Evolutionary conservation across 2,329 filamentous ascomycete genomes (phyloP).

Genomic region (Capronia epimyces): DNA sequence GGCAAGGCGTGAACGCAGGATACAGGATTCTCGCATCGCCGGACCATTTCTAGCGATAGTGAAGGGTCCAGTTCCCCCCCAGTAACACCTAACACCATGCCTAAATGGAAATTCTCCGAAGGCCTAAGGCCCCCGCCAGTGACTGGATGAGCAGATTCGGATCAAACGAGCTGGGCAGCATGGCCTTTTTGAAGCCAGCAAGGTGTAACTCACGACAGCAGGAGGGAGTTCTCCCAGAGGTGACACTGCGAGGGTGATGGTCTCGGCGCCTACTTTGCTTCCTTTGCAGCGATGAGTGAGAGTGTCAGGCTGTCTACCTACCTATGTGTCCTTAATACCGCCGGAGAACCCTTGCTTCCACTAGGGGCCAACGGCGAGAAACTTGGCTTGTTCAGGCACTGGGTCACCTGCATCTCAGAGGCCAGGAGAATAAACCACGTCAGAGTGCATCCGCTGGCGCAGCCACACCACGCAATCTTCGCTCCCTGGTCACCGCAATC

Average conservation of each 20-base stretch:
- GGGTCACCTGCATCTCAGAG: background rate
- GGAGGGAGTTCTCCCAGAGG: too few relatives aligned
- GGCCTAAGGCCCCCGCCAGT: background rate
- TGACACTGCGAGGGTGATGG: background rate
- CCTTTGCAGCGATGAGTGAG: background rate
- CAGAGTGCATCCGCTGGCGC: slow-evolving; percentile 3
- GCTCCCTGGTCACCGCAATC: slow-evolving; percentile 3
- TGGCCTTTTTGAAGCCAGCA: background rate
- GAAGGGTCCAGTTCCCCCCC: background rate
- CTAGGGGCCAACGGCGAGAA: background rate
- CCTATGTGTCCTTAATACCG: background rate
- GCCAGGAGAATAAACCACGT: slow-evolving; percentile 5
- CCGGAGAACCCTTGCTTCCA: slow-evolving; percentile 1
- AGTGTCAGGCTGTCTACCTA: background rate
- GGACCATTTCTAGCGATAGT: slow-evolving; percentile 4
- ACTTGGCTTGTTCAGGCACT: slow-evolving; percentile 5
- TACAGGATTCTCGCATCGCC: slow-evolving; percentile 10
- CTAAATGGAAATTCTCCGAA: slow-evolving; percentile 11
- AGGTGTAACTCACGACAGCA: too few relatives aligned
- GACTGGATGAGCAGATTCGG: background rate
- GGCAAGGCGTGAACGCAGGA: background rate
- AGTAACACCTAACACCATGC: background rate
- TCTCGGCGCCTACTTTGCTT: background rate
- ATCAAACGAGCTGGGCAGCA: background rate
- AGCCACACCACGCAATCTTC: slow-evolving; percentile 4